phyloP scores from a whole-genome alignment of 2,329 filamentous ascomycete species.

The Arthrobotrys entomopaga region DNA sequence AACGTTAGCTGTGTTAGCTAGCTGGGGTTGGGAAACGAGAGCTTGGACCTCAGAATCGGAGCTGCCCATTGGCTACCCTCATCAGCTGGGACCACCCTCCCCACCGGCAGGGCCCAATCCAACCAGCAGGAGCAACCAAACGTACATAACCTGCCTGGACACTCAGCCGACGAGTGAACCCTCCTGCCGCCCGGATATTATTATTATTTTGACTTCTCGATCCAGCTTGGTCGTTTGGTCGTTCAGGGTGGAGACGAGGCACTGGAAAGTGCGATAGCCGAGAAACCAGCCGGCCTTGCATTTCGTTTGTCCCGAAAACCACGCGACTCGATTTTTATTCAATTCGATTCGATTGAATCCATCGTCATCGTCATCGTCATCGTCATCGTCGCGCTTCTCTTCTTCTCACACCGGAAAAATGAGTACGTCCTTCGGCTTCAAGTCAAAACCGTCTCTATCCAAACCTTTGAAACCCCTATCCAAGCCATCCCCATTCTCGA shows the following conservation, averaged over 20 bases:
- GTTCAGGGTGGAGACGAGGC: constrained; percentile 21
- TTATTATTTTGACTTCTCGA: background rate
- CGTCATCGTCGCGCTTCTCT: constrained; percentile 60
- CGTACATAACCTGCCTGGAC: no score
- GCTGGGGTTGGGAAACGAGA: no score
- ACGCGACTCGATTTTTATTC: constrained; percentile 11
- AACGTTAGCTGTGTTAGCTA: no score
- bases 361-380: constrained; percentile 20
- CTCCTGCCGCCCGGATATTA: no score
- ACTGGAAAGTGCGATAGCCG: background rate
- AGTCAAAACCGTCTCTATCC: constrained; percentile 61
- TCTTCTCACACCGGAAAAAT: constrained; percentile 66
- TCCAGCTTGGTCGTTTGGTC: background rate
- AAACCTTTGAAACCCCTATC: constrained; percentile 71
- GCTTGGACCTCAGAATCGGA: constrained; percentile 21
- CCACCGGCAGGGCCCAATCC: background rate
- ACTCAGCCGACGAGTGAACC: no score
- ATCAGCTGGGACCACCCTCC: background rate
- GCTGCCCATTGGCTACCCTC: constrained; percentile 5
- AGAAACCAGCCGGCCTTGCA: background rate
- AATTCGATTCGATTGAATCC: background rate
- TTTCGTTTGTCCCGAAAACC: constrained; percentile 2
- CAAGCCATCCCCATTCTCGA: constrained; percentile 65
- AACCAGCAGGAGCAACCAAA: background rate
- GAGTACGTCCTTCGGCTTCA: constrained; percentile 70